Percentiles rank a stretch among this genome's conserved stretches.
phyloP scores from a whole-genome alignment of 2,329 filamentous ascomycete genomes.

The Bimuria novae-zelandiae region DNA sequence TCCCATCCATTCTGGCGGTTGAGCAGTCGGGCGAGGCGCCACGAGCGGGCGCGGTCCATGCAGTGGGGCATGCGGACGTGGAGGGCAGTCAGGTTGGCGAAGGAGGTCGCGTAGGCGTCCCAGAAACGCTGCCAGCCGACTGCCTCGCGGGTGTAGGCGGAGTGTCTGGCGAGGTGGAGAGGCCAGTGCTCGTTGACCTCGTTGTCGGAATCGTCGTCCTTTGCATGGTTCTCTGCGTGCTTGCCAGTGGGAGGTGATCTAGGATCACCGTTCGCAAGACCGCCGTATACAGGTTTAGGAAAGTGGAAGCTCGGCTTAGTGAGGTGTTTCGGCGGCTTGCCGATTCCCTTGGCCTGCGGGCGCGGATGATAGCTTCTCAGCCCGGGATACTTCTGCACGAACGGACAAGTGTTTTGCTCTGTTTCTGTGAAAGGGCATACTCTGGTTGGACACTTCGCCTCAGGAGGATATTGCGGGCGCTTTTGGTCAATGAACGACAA shows the following conservation, averaged over 20 bases:
- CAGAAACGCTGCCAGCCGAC: constrained; percentile 35
- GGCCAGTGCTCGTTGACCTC: constrained; percentile 9
- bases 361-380: constrained; percentile 3
- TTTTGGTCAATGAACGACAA: constrained; percentile 19
- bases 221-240: constrained; percentile 17
- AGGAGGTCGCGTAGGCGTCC: constrained; percentile 19
- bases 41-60: constrained; percentile 25
- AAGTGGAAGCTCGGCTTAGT: constrained; percentile 14
- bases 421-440: constrained; percentile 14
- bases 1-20: constrained; percentile 21
- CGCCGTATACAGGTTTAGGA: not conserved
- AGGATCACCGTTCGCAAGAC: constrained; percentile 12
- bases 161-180: constrained; percentile 19
- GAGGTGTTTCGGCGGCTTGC: constrained; percentile 16
- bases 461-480: constrained; percentile 8
- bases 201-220: constrained; percentile 13
- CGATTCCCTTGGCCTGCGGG: not conserved
- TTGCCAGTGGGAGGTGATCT: constrained; percentile 19
- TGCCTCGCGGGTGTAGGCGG: constrained; percentile 28
- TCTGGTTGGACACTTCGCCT: constrained; percentile 15
- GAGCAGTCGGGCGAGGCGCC: constrained; percentile 22
- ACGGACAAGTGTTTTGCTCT: constrained; percentile 5
- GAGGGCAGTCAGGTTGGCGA: constrained; percentile 21
- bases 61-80: constrained; percentile 28
- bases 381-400: constrained; percentile 6